Conservation (phyloP, 2,329 filamentous ascomycete species). For the Colletotrichum sp. region DNA sequence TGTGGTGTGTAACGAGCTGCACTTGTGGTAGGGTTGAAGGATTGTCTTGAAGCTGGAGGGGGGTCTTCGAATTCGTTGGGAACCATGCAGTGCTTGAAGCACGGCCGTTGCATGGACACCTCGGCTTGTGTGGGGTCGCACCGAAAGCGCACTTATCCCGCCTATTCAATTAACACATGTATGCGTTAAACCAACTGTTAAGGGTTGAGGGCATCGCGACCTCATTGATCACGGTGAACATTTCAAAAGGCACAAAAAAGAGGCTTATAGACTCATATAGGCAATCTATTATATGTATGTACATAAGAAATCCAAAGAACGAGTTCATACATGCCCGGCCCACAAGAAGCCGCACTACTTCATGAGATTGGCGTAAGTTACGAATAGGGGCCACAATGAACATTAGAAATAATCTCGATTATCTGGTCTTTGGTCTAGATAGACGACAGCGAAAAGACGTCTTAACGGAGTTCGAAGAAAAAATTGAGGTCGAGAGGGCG, state of each 20-base stretch:
- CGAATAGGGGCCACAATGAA: background rate
- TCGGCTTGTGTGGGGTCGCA: conserved; percentile 1
- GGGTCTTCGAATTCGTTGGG: background rate
- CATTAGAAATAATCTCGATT: background rate
- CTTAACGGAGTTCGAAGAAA: background rate
- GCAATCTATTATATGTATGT: background rate
- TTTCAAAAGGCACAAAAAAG: background rate
- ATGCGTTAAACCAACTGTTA: background rate
- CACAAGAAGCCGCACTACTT: background rate
- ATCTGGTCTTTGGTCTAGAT: background rate
- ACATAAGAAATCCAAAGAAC: background rate
- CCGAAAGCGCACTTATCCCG: background rate
- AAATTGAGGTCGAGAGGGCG: background rate
- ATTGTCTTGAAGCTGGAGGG: background rate
- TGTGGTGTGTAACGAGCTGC: background rate
- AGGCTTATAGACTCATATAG: background rate
- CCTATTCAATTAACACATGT: background rate
- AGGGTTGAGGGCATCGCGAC: background rate
- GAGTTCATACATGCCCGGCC: background rate
- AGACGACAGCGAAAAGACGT: background rate
- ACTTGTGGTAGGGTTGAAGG: background rate
- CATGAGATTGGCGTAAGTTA: background rate
- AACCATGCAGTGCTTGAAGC: conserved; percentile 13
- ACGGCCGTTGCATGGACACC: background rate
- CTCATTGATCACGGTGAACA: background rate